Percentiles rank a stretch among this genome's conserved stretches.
Evolutionary conservation across 2,329 filamentous ascomycete species (phyloP).

Genomic region (Parastagonospora nodorum): DNA sequence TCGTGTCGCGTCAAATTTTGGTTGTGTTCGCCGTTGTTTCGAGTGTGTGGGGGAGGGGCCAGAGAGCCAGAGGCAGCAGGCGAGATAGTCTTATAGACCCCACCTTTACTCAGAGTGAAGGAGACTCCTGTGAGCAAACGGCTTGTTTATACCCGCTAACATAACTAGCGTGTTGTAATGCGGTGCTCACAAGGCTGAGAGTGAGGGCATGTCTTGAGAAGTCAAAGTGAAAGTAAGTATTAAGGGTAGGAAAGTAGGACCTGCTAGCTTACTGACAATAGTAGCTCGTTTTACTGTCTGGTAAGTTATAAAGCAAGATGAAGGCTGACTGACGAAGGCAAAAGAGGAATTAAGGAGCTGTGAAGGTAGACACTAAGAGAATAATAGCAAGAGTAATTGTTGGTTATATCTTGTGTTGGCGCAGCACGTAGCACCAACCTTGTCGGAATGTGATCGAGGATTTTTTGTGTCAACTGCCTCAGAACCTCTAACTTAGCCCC

Average conservation of each 20-base stretch:
- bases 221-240: constrained; percentile 15
- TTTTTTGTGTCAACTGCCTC: too few species aligned
- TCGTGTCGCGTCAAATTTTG: neutral
- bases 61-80: constrained; percentile 3
- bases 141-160: constrained; percentile 12
- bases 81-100: constrained; percentile 1
- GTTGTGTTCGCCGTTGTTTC: neutral
- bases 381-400: neutral
- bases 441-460: too few species aligned
- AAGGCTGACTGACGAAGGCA: neutral
- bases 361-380: neutral
- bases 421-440: too few species aligned
- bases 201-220: constrained; percentile 6
- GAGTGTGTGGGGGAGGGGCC: neutral
- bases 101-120: constrained; percentile 13
- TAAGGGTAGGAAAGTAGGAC: neutral
- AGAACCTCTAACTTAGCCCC: constrained; percentile 22
- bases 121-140: constrained; percentile 1
- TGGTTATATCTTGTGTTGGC: too few species aligned
- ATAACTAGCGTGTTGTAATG: constrained; percentile 4
- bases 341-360: neutral
- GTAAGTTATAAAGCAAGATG: too few species aligned
- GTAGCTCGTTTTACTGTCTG: too few species aligned
- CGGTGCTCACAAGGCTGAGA: neutral
- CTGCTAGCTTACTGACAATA: too few species aligned